phyloP scores from a whole-genome alignment of 2,329 filamentous ascomycete genomes.

The Fusarium domesticum region DNA sequence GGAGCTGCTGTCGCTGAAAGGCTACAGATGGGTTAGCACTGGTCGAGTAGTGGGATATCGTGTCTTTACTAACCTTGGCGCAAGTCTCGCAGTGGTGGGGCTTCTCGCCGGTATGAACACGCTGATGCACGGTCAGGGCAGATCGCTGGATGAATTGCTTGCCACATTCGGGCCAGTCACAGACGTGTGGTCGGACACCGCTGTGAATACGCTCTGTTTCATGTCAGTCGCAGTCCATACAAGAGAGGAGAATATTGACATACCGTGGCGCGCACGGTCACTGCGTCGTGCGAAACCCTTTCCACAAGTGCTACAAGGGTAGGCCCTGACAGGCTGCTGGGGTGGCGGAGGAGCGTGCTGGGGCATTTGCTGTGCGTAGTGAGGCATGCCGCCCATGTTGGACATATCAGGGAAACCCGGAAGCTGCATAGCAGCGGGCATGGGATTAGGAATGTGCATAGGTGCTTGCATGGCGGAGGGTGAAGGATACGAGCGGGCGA shows the following conservation, averaged over 20 bases:
- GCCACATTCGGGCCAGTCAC: constrained; percentile 81
- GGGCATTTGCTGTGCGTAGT: constrained; percentile 37
- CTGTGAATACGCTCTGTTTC: constrained; percentile 90
- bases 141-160: constrained; percentile 98
- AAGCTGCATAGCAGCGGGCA: constrained; percentile 44
- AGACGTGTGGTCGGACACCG: constrained; percentile 85
- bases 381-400: constrained; percentile 38
- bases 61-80: constrained; percentile 82
- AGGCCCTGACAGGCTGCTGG: constrained; percentile 59
- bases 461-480: constrained; percentile 51
- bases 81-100: constrained; percentile 97
- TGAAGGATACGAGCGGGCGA: constrained; percentile 51
- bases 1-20: constrained; percentile 94
- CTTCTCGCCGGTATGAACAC: constrained; percentile 97
- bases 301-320: constrained; percentile 82
- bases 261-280: constrained; percentile 92
- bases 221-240: constrained; percentile 22
- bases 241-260: constrained; percentile 31
- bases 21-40: constrained; percentile 49
- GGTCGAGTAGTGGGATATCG: too few relatives aligned
- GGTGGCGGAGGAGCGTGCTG: constrained; percentile 33
- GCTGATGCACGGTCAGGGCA: constrained; percentile 89
- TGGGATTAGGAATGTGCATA: constrained; percentile 45
- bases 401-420: constrained; percentile 43
- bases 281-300: constrained; percentile 93